Conservation (phyloP, 495 filamentous ascomycete species). For the Xylaria intraflava region DNA sequence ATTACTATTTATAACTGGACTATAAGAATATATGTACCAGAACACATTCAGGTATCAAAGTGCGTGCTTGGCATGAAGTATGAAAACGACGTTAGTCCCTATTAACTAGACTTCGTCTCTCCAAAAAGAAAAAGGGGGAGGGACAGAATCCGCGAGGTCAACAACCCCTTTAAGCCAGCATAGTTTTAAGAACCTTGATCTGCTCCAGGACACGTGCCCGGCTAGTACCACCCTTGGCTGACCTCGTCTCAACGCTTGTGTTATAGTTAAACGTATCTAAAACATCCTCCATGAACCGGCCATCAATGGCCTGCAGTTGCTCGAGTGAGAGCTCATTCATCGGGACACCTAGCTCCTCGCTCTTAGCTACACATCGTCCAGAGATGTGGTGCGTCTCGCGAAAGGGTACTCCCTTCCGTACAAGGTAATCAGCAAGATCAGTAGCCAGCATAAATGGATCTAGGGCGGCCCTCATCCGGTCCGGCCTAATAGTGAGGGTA, state of each 20-base stretch:
- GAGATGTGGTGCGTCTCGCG: conserved; percentile 90
- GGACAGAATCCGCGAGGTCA: no score
- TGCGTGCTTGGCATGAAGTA: no score
- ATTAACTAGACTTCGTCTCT: no score
- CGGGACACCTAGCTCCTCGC: conserved; percentile 58
- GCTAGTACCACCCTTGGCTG: conserved; percentile 63
- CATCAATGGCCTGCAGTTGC: conserved; percentile 57
- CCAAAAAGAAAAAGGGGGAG: no score
- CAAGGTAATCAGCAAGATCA: conserved; percentile 86
- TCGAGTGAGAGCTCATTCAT: conserved; percentile 73
- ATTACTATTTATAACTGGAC: no score
- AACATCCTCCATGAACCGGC: conserved; percentile 60
- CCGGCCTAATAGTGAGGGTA: neutral
- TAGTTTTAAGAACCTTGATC: conserved; percentile 58
- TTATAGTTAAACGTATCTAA: conserved; percentile 60
- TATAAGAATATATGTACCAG: no score
- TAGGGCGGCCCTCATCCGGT: neutral
- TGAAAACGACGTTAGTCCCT: no score
- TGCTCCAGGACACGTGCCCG: conserved; percentile 60
- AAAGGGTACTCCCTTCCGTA: conserved; percentile 81
- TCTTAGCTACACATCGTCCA: conserved; percentile 63
- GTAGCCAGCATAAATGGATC: conserved; percentile 63
- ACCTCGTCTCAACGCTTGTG: conserved; percentile 62
- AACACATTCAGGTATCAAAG: no score
- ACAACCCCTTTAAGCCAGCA: conserved; percentile 25